Percentiles rank a stretch among this genome's conserved stretches.
Conservation (phyloP, 2,329 filamentous ascomycete species). For the Immersiporthe knoxdaviesiana region DNA sequence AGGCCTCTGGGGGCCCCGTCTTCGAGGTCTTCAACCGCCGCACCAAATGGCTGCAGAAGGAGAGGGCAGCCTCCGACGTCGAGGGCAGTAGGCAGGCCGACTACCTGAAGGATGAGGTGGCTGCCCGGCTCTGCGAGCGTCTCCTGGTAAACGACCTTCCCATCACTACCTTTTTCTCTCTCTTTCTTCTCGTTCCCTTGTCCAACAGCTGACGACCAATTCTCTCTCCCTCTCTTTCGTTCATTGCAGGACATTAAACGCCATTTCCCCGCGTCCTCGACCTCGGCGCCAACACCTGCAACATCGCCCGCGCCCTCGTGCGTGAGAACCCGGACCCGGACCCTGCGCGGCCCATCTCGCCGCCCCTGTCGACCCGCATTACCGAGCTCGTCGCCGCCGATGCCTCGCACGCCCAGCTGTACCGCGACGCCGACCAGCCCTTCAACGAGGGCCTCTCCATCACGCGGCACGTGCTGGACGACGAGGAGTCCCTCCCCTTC, state of each 20-base stretch:
- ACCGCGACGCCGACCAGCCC: constrained; percentile 74
- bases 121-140: constrained; percentile 79
- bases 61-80: constrained; percentile 74
- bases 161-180: background rate
- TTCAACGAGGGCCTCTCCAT: constrained; percentile 76
- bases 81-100: constrained; percentile 79
- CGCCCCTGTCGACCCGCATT: constrained; percentile 73
- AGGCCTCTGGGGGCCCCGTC: constrained; percentile 74
- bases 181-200: too few relatives aligned
- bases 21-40: constrained; percentile 90
- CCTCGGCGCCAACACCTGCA: constrained; percentile 93
- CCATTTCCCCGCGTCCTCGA: constrained; percentile 84
- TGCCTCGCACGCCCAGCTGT: constrained; percentile 74
- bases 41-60: constrained; percentile 89
- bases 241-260: constrained; percentile 88
- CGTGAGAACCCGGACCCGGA: constrained; percentile 68
- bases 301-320: constrained; percentile 82
- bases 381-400: constrained; percentile 79
- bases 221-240: background rate
- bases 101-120: constrained; percentile 93
- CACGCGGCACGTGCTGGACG: constrained; percentile 72
- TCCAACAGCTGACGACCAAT: background rate
- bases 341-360: constrained; percentile 56
- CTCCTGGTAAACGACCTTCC: constrained; percentile 63
- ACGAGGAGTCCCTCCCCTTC: constrained; percentile 76